Conservation (phyloP, 192 early-diverging fungal species). For the Coemansia sp. region DNA sequence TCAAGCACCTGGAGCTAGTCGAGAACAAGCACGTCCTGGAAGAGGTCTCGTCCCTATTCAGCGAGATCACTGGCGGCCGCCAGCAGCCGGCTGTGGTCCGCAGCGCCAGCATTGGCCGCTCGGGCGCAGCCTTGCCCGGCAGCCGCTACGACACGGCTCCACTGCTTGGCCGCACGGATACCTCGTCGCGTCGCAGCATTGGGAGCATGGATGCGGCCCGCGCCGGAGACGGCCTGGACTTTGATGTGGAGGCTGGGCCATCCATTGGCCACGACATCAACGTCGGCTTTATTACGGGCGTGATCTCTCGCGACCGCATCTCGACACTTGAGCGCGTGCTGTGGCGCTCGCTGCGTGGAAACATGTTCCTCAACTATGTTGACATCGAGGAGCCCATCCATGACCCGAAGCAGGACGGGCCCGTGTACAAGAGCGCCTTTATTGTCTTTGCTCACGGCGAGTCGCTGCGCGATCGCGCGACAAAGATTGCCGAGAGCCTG, state of each 20-base stretch:
- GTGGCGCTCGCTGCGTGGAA: constrained; percentile 95
- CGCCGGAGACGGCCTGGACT: constrained; percentile 16
- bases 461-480: constrained; percentile 85
- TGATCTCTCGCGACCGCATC: constrained; percentile 80
- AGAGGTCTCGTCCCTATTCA: constrained; percentile 60
- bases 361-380: constrained; percentile 92
- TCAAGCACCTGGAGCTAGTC: constrained; percentile 81
- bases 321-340: constrained; percentile 92
- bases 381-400: constrained; percentile 94
- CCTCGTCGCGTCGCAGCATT: constrained; percentile 50
- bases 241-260: constrained; percentile 34
- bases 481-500: constrained; percentile 90
- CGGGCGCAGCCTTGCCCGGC: background rate
- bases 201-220: constrained; percentile 47
- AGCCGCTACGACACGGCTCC: constrained; percentile 49
- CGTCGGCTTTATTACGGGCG: constrained; percentile 91
- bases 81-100: constrained; percentile 55
- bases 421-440: constrained; percentile 95
- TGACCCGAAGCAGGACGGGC: constrained; percentile 85
- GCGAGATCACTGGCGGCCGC: constrained; percentile 74
- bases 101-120: background rate
- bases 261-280: constrained; percentile 49
- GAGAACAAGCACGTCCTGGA: constrained; percentile 87
- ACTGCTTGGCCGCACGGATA: constrained; percentile 60
- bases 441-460: constrained; percentile 97